phyloP scores from a whole-genome alignment of 2,329 filamentous ascomycete species.

The Colletotrichum paranaense region DNA sequence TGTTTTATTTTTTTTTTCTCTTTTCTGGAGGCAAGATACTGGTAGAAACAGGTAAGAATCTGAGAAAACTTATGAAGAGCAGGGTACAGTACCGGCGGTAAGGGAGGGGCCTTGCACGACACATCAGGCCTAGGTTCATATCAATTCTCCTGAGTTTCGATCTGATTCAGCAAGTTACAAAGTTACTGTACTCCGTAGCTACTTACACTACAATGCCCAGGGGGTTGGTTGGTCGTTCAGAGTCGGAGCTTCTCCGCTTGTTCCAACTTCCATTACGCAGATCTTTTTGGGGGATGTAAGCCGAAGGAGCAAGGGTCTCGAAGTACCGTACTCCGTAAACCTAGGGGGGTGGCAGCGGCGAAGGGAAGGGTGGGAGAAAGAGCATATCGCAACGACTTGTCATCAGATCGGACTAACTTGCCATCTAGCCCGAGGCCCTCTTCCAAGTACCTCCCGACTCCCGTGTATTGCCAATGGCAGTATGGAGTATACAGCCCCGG shows the following conservation, averaged over 20 bases:
- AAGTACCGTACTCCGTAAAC: background rate
- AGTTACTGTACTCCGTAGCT: background rate
- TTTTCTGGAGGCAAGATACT: background rate
- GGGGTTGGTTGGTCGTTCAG: background rate
- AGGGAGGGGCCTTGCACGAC: background rate
- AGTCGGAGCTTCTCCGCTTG: background rate
- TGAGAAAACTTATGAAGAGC: too few species aligned
- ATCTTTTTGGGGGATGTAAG: background rate
- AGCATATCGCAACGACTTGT: background rate
- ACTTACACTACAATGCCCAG: background rate
- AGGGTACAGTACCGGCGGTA: background rate
- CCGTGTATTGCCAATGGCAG: background rate
- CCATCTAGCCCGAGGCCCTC: background rate
- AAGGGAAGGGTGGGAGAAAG: background rate
- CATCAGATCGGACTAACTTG: background rate
- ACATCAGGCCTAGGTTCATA: background rate
- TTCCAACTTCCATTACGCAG: background rate
- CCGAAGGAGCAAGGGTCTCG: background rate
- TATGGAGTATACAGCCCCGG: background rate
- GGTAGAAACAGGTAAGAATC: too few species aligned
- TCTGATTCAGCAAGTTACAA: background rate
- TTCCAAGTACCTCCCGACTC: background rate
- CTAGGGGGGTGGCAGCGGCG: too few species aligned
- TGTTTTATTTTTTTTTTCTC: background rate
- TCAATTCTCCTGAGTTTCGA: background rate